phyloP scores from a whole-genome alignment of 495 filamentous ascomycete species.

The Coniosporium apollinis region DNA sequence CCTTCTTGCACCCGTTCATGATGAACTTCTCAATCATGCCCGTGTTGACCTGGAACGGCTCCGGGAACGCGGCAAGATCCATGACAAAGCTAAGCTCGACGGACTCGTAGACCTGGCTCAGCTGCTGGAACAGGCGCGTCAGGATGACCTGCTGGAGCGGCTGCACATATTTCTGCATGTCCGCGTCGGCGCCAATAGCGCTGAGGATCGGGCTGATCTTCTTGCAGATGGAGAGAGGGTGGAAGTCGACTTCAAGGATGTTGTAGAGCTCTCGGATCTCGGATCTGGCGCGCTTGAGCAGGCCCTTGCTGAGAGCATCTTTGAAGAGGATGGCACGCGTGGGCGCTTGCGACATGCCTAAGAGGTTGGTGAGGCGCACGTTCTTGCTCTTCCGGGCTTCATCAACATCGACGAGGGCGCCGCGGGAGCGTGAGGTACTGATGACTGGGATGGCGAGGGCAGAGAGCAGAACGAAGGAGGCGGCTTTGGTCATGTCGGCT shows the following conservation, averaged over 20 bases:
- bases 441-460: constrained; percentile 95
- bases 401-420: constrained; percentile 89
- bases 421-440: constrained; percentile 89
- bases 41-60: constrained; percentile 84
- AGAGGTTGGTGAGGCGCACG: constrained; percentile 81
- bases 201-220: constrained; percentile 94
- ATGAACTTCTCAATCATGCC: constrained; percentile 98
- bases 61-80: constrained; percentile 86
- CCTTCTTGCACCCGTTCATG: constrained; percentile 99
- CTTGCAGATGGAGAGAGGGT: constrained; percentile 94
- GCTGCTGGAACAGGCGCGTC: constrained; percentile 93
- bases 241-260: constrained; percentile 97
- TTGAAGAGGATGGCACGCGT: constrained; percentile 85
- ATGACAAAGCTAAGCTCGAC: constrained; percentile 90
- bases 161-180: constrained; percentile 91
- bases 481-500: constrained; percentile 70
- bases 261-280: constrained; percentile 95
- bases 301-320: constrained; percentile 84
- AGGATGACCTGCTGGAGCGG: constrained; percentile 97
- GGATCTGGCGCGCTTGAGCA: constrained; percentile 75
- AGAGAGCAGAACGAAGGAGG: constrained; percentile 90
- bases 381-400: constrained; percentile 99
- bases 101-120: constrained; percentile 97
- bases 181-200: constrained; percentile 83
- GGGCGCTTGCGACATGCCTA: constrained; percentile 80